phyloP scores from a whole-genome alignment of 441 rosid genomes.

The Syzygium syzygioides region DNA sequence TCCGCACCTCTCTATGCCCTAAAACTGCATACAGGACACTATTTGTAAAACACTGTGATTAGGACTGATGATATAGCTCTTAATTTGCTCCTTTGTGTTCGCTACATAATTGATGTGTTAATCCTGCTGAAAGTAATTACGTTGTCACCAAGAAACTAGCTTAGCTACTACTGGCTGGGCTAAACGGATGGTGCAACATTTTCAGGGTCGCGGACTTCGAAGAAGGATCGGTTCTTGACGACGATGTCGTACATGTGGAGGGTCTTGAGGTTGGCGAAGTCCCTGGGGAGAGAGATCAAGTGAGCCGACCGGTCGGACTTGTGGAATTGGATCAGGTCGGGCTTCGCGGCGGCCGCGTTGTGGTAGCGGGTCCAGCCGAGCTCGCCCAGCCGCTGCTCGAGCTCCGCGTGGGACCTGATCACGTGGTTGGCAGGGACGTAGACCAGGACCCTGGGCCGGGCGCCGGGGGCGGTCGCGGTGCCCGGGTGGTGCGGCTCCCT shows the following conservation, averaged over 20 bases:
- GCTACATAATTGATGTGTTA: neutral
- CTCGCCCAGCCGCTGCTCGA: constrained; percentile 41
- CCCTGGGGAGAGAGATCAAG: constrained; percentile 45
- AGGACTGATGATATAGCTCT: neutral
- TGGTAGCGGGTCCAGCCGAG: constrained; percentile 63
- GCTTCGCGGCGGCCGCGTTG: constrained; percentile 11
- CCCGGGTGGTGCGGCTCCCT: constrained; percentile 32
- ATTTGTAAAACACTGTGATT: neutral
- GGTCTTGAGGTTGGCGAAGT: constrained; percentile 32
- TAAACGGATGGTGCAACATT: neutral
- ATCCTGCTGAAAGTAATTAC: neutral
- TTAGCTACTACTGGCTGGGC: neutral
- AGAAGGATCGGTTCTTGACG: constrained; percentile 57
- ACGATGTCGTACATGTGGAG: constrained; percentile 62
- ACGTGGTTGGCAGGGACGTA: constrained; percentile 51
- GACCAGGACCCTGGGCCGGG: constrained; percentile 58
- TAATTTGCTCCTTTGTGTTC: neutral
- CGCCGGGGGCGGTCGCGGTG: constrained; percentile 68
- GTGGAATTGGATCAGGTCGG: constrained; percentile 53
- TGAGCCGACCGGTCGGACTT: constrained; percentile 34
- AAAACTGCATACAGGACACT: neutral
- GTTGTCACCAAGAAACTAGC: neutral
- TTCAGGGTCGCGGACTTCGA: constrained; percentile 44
- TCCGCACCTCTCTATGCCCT: neutral
- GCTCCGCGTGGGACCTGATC: constrained; percentile 39